Conservation (phyloP, 2,329 filamentous ascomycete species). For the Alternaria gaisen region DNA sequence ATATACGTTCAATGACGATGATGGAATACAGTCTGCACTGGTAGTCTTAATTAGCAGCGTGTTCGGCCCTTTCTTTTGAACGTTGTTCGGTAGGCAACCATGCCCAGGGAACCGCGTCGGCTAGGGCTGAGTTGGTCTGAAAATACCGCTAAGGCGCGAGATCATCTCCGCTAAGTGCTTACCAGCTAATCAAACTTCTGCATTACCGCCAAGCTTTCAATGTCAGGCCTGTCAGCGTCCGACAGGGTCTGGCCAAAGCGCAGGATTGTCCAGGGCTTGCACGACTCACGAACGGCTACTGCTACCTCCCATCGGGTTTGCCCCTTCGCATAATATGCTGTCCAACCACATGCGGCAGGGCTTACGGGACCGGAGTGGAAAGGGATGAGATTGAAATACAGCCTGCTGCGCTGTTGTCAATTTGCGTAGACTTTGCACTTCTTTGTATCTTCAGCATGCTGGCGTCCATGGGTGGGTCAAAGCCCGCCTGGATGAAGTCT, state of each 20-base stretch:
- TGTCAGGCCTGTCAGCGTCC: neutral
- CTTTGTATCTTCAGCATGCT: neutral
- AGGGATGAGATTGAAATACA: slow-evolving; percentile 7
- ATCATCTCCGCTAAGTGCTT: neutral
- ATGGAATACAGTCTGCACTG: neutral
- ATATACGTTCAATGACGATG: neutral
- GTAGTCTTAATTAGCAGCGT: neutral
- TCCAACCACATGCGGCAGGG: slow-evolving; percentile 1
- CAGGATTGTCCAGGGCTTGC: neutral
- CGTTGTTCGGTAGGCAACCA: neutral
- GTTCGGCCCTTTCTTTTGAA: neutral
- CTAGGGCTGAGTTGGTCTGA: neutral
- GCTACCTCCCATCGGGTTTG: neutral
- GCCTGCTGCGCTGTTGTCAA: neutral
- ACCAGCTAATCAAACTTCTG: neutral
- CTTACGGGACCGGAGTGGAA: neutral
- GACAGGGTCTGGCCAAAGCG: slow-evolving; percentile 1
- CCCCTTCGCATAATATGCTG: neutral
- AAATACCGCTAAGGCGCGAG: neutral
- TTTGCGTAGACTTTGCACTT: neutral
- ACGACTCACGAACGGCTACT: neutral
- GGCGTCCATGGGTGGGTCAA: neutral
- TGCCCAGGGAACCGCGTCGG: neutral
- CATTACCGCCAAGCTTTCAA: neutral
- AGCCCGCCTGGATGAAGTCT: slow-evolving; percentile 4